Base-by-base conservation (phyloP, 495 filamentous ascomycete species). In the Penicillium steckii region DNA sequence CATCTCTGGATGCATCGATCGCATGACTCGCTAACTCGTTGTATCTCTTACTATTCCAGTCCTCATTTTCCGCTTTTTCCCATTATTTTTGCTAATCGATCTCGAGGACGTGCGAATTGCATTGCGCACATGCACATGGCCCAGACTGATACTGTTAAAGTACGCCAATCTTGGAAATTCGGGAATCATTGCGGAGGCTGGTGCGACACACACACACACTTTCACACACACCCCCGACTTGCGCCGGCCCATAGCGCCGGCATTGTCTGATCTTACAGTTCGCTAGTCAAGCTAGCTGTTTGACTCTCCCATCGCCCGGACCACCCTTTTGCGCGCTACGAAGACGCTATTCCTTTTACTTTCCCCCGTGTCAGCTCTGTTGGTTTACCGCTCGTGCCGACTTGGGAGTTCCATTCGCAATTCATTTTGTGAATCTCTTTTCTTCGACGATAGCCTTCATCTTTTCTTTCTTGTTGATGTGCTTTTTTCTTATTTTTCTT, bases 11-110 rank as follows among this genome's bases (percentile, higher is more conserved):
- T 35, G 23, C 47, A 25, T 38, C 47, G 53, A 55, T 57, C 48
- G 48, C 54, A 57, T 45, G 37, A 30, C 42, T 44, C 44, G 24
- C 53, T 55, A 51, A 56, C 43, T 18, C 23, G 30, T 24, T 19
- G 30, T n/a, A n/a, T n/a, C n/a, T n/a, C n/a, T n/a, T n/a, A n/a
- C n/a, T n/a, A n/a, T n/a, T n/a, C n/a, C n/a, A n/a, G n/a, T n/a
- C n/a, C n/a, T n/a, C n/a, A n/a, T n/a, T n/a, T n/a, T n/a, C n/a
- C n/a, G n/a, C n/a, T n/a, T n/a, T n/a, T n/a, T n/a, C n/a, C n/a
- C n/a, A n/a, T n/a, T n/a, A n/a, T n/a, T n/a, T n/a, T n/a, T n/a
- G n/a, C n/a, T n/a, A n/a, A n/a, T n/a, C n/a, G n/a, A n/a, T n/a
- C n/a, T n/a, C n/a, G 17, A 2, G 37, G 25, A 17, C 25, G 15